Percentiles rank a stretch among this genome's conserved stretches.
Evolutionary conservation across 164 flowering plant species (phyloP).

Genomic region (Piper longum): DNA sequence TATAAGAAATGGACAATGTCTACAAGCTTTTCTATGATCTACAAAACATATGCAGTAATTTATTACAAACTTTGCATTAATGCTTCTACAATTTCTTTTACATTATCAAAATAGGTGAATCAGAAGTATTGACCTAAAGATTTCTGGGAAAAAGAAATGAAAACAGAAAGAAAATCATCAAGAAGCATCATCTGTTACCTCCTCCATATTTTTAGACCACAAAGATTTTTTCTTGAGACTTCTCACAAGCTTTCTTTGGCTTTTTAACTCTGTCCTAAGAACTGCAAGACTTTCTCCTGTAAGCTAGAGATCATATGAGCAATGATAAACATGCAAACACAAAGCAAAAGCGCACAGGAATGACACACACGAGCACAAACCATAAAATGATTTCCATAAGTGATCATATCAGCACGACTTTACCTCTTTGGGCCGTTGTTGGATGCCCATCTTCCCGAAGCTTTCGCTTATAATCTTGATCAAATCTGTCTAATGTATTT

Average conservation of each 20-base stretch:
- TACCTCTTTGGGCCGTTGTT: slow-evolving; percentile 56
- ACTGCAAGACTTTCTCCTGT: slow-evolving; percentile 78
- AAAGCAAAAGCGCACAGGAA: neutral
- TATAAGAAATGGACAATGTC: slow-evolving; percentile 75
- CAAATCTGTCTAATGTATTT: slow-evolving; percentile 83
- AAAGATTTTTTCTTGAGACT: slow-evolving; percentile 85
- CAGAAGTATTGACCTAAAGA: neutral
- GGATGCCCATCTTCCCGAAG: slow-evolving; percentile 72
- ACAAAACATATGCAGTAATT: slow-evolving; percentile 2
- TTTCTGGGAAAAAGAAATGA: too few relatives aligned
- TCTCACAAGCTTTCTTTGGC: slow-evolving; percentile 81
- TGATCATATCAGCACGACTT: neutral
- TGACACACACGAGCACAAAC: neutral
- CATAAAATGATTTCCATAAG: too few relatives aligned
- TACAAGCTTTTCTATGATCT: slow-evolving; percentile 97
- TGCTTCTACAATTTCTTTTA: too few relatives aligned
- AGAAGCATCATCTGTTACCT: slow-evolving; percentile 26
- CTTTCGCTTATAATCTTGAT: slow-evolving; percentile 76
- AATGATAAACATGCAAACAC: neutral
- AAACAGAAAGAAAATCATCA: neutral
- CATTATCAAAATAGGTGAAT: too few relatives aligned
- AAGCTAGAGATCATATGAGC: neutral
- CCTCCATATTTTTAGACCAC: slow-evolving; percentile 93
- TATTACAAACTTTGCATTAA: neutral
- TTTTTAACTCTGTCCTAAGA: slow-evolving; percentile 68